Evolutionary conservation across 2,329 filamentous ascomycete species (phyloP), one percentile per base, ranked within the genome.

Genomic region (Byssochlamys sp.): DNA sequence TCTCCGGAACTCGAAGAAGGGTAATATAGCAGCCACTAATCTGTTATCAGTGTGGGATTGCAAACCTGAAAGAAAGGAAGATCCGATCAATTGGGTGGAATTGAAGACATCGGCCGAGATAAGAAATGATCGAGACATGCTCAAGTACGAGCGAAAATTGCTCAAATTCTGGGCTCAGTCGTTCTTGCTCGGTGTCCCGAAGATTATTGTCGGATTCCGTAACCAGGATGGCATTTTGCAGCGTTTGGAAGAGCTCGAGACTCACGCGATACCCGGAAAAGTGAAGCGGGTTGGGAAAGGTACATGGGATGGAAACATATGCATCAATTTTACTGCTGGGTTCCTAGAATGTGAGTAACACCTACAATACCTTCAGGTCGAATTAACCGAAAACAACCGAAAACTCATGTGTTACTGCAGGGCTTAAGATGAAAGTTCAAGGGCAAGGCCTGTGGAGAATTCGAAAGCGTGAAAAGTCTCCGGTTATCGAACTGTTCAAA

Each of bases 151-250:
- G 73, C 84, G 89, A 53, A 97, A 97, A 71, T 81, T 97, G 56
- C 83, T 95, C 73, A 95, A 95, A 68, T 96, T 92, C 75, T 99
- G 94, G 94, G 90, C 92, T 12, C 94, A 97, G 72, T 95, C 89
- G 0, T 99, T 96, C 69, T 80, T 99, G 2, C 85, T 99, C 1
- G 92, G 92, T 48, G 91, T 97, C 0, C 90, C 91, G 0, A 94
- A 87, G 63, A 90, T 99, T 62, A 84, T 96, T 52, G 88, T 99
- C 29, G 94, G 94, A 0, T 96, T 94, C 71, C 85, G 94, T 53
- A 86, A 83, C 33, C 83, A 81, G 57, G 69, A 86, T 57, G 92
- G 94, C 6, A 81, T 89, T 55, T 78, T 99, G 25, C 79, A 80
- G 53, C 80, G 83, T 11, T 69, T 95, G 11, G 84, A 95, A 69